phyloP scores from a whole-genome alignment of 2,329 filamentous ascomycete species.

The Pseudogymnoascus sp. region DNA sequence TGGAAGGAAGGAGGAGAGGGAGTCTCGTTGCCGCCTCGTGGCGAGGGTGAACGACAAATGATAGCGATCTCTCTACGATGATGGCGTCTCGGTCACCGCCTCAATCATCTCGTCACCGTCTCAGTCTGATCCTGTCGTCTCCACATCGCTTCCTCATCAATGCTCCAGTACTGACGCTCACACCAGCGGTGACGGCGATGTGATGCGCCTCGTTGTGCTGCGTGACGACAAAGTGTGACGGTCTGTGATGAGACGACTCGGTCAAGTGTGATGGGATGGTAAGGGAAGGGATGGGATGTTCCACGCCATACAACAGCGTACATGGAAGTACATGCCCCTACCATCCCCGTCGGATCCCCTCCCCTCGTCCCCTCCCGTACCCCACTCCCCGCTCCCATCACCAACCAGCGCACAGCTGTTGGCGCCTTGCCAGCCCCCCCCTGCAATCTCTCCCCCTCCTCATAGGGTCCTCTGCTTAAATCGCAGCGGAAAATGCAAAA shows the following conservation, averaged over 20 bases:
- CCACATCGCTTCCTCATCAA: neutral
- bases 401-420: conserved; percentile 3
- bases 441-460: neutral
- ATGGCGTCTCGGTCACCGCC: neutral
- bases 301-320: neutral
- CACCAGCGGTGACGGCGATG: neutral
- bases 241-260: neutral
- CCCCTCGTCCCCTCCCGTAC: neutral
- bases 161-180: neutral
- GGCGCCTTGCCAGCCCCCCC: neutral
- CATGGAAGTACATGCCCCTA: neutral
- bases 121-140: neutral
- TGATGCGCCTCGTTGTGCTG: conserved; percentile 5
- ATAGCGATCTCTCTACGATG: neutral
- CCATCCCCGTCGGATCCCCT: neutral
- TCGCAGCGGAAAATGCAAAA: neutral
- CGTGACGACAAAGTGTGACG: conserved; percentile 6
- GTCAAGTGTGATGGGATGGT: neutral
- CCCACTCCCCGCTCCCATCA: neutral
- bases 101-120: neutral
- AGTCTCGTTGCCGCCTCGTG: neutral
- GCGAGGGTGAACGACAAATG: neutral
- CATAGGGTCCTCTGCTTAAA: neutral
- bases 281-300: neutral
- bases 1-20: neutral